A percentile compares a stretch with the other conserved stretches of the same genome.
Evolutionary conservation across 129 eudicot species (phyloP).

Genomic region (Erigeron canadensis): DNA sequence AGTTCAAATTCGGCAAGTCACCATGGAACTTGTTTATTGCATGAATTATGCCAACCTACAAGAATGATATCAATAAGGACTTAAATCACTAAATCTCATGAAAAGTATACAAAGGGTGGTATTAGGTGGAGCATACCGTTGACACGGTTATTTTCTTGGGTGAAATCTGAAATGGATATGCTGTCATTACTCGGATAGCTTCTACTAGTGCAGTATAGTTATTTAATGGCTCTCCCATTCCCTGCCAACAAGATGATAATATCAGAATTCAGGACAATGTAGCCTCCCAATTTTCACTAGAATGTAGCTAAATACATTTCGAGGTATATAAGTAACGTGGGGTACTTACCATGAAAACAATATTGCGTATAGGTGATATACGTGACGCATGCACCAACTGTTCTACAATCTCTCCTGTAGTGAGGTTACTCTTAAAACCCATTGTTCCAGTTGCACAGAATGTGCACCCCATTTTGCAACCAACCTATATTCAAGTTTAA

Average conservation of each 20-base stretch:
- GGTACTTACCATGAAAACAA: conserved; percentile 86
- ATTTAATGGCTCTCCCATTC: conserved; percentile 99
- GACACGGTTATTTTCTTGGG: conserved; percentile 89
- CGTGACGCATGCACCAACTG: conserved; percentile 91
- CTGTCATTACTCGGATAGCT: conserved; percentile 81
- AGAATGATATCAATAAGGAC: neutral
- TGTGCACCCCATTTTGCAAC: conserved; percentile 98
- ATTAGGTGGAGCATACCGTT: conserved; percentile 51
- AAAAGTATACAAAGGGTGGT: conserved; percentile 19
- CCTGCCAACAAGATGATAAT: conserved; percentile 45
- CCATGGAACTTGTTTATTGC: conserved; percentile 80
- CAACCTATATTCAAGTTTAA: conserved; percentile 52
- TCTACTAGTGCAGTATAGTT: conserved; percentile 83
- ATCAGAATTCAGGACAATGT: conserved; percentile 17
- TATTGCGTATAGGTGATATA: conserved; percentile 75
- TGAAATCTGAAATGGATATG: conserved; percentile 77
- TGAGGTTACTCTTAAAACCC: conserved; percentile 92
- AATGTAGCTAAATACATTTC: conserved; percentile 1
- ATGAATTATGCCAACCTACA: conserved; percentile 91
- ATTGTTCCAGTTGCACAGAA: conserved; percentile 98
- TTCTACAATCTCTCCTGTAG: conserved; percentile 93
- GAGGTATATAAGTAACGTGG: neutral
- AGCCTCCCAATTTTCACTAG: neutral
- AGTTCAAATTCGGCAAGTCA: conserved; percentile 78
- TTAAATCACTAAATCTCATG: neutral